Percentiles rank a stretch among this genome's conserved stretches.
phyloP scores from a whole-genome alignment of 371 early-diverging fungal genomes.

The Mortierella sp. region DNA sequence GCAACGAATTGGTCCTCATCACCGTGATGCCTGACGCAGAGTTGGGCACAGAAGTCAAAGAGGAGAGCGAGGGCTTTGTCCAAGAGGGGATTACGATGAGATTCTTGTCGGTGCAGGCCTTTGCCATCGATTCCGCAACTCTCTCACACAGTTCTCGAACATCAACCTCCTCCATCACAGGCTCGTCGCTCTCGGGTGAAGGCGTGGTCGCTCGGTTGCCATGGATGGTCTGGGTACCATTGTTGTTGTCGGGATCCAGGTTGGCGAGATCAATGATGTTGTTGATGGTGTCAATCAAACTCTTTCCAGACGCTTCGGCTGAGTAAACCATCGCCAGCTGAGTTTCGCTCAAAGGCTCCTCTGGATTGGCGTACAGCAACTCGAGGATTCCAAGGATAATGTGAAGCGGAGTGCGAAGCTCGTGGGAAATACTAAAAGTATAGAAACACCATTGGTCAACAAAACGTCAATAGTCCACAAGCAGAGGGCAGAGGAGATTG shows the following conservation, averaged over 20 bases:
- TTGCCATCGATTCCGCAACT: conserved; percentile 43
- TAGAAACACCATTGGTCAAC: background rate
- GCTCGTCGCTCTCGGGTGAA: conserved; percentile 15
- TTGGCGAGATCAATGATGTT: conserved; percentile 60
- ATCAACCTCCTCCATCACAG: conserved; percentile 49
- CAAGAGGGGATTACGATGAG: conserved; percentile 39
- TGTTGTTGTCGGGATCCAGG: conserved; percentile 51
- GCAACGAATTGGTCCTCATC: conserved; percentile 9
- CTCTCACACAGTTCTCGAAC: conserved; percentile 49
- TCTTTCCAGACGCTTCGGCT: conserved; percentile 54
- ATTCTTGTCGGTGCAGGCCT: conserved; percentile 45
- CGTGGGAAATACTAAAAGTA: conserved; percentile 54
- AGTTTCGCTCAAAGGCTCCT: conserved; percentile 46
- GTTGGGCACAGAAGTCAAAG: conserved; percentile 26
- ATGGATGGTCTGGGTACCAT: conserved; percentile 7
- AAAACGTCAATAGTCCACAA: background rate
- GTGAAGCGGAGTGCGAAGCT: conserved; percentile 60
- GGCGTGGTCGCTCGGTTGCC: conserved; percentile 12
- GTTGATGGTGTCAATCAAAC: conserved; percentile 52
- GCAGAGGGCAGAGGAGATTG: background rate
- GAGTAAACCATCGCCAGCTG: conserved; percentile 43
- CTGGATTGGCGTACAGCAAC: conserved; percentile 48
- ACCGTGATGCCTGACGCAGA: conserved; percentile 16
- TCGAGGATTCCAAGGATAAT: conserved; percentile 59
- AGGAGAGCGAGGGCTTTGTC: conserved; percentile 41